A percentile compares a stretch with the other conserved stretches of the same genome.
These are phyloP conservation scores for Eimeria necatrix DNA, from an alignment of 169 alveolate genomes.

Conservation along the genomic window DNA sequence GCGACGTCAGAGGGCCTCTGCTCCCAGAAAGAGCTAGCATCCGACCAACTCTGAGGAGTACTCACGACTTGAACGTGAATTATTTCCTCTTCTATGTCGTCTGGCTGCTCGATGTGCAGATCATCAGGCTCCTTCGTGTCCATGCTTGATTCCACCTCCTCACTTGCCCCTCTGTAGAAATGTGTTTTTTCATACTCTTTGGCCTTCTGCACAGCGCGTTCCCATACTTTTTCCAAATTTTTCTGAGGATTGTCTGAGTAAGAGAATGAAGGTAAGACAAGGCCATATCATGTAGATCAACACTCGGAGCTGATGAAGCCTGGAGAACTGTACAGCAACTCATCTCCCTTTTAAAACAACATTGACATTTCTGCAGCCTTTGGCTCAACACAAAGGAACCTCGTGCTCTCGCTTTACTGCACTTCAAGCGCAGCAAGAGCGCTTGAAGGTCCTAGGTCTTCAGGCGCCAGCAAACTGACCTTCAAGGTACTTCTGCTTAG, in stretches of 20 bases:
- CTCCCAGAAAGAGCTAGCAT: no score
- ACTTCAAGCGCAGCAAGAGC: no score
- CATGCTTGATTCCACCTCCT: not conserved
- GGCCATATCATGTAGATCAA: no score
- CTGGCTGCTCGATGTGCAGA: conserved; percentile 66
- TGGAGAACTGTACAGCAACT: no score
- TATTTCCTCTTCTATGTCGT: conserved; percentile 48
- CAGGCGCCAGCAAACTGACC: not conserved
- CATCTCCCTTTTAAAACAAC: no score
- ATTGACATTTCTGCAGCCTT: no score
- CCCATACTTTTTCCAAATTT: conserved; percentile 40
- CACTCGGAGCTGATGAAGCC: no score
- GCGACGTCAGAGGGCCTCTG: no score
- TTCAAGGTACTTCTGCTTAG: conserved; percentile 17
- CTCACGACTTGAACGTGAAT: conserved; percentile 48
- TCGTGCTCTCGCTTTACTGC: no score
- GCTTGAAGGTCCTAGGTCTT: not conserved
- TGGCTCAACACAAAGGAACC: no score
- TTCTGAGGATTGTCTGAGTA: conserved; percentile 64
- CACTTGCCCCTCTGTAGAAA: not conserved
- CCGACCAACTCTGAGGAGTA: no score
- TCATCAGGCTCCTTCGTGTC: conserved; percentile 60
- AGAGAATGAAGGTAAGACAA: no score
- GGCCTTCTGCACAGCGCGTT: conserved; percentile 71
- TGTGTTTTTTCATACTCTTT: not conserved